Conservation (phyloP, 768 basidiomycete genomes). For the Suillus subaureus region DNA sequence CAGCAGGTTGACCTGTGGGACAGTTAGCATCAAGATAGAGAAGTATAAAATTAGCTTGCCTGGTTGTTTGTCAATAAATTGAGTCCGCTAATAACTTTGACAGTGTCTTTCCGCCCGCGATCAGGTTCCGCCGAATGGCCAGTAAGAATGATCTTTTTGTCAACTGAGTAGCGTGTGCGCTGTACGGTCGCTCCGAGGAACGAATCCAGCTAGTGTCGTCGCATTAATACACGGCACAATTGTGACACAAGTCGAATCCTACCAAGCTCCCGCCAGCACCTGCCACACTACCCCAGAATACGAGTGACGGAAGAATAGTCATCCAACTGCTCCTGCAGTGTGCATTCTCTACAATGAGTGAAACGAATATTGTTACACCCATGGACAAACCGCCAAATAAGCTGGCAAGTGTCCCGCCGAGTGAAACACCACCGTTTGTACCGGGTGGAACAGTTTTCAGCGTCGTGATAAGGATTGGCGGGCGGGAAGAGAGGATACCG, state of each 20-base stretch:
- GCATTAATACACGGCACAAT: conserved; percentile 8
- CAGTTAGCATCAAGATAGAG: neutral
- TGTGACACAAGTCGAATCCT: conserved; percentile 20
- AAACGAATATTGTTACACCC: conserved; percentile 59
- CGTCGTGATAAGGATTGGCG: conserved; percentile 80
- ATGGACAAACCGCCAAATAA: conserved; percentile 72
- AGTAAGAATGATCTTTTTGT: conserved; percentile 63
- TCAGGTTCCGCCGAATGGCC: conserved; percentile 42
- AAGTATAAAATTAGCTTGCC: conserved; percentile 38
- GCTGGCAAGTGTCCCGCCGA: conserved; percentile 74
- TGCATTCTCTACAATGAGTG: conserved; percentile 63
- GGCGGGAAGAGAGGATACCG: conserved; percentile 75
- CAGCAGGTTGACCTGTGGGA: conserved; percentile 44
- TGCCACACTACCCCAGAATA: conserved; percentile 62
- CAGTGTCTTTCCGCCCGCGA: conserved; percentile 39
- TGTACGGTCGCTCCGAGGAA: conserved; percentile 88
- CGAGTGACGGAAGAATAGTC: conserved; percentile 42
- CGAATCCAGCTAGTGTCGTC: conserved; percentile 67
- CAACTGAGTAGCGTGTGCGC: conserved; percentile 68
- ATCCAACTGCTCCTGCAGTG: conserved; percentile 48
- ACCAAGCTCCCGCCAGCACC: conserved; percentile 85
- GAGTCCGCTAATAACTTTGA: conserved; percentile 63
- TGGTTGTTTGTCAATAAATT: conserved; percentile 84
- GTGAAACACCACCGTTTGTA: conserved; percentile 87
- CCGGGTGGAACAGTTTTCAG: conserved; percentile 77